Base-by-base conservation (phyloP, 352 stramenopile species). In the Phytophthora pinifolia region DNA sequence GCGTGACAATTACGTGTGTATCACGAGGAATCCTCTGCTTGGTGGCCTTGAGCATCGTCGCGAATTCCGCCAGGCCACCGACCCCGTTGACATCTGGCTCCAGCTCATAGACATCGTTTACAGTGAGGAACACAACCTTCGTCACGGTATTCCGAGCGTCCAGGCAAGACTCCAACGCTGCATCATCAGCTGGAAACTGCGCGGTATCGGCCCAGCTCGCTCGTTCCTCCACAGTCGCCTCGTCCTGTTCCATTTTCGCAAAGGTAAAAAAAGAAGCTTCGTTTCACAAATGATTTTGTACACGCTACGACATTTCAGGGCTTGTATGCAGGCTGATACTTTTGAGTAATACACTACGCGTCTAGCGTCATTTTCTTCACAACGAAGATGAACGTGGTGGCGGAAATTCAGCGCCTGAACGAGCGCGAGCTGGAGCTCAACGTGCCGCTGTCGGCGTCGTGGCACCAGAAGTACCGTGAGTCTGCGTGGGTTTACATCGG, bases 401-500 rank as follows among this genome's bases (percentile, higher is more conserved):
- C 82, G 25, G 80, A 93, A 68, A 93, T 93, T 64, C 66, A 86
- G 64, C 80, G 80, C 34, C 76, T 93, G 51, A 93, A 93, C 44
- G 76, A 91, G 74, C 80, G 77, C 50, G 83, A 93, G 63, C 74
- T 91, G 37, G 80, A 82, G 70, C 74, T 88, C 22, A 70, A 76
- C 62, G 74, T 93, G 69, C 66, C 70, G 42, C 70, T 80, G 36
- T 79, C 79, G 22, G 83, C 46, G 10, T 93, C 83, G 9, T 93
- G 83, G 80, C 80, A 93, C 65, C 74, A 89, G 27, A 91, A 89
- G 62, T 93, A 98, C 80, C 75, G 82, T 39, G 78, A 97, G 18
- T 98, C 89, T 9, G 92, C 96, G n/a, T 99, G 97, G 97, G 76
- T 99, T 12, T 98, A 97, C 62, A 74, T 97, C 1, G 97, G 97